Conservation (phyloP, 2,329 filamentous ascomycete species). For the Talaromyces sp. region DNA sequence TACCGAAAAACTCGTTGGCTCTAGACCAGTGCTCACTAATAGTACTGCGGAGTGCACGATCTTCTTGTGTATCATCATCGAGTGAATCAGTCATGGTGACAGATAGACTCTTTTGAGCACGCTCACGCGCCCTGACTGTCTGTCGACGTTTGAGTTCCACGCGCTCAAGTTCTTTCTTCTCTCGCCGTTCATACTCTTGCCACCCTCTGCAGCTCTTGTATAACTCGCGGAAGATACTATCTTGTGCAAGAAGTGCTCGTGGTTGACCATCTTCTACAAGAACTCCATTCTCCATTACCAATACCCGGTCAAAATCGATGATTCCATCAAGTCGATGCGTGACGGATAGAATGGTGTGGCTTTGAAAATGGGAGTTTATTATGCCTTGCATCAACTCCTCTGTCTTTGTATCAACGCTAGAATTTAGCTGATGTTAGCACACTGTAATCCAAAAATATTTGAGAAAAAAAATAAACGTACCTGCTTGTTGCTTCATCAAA, state of each 20-base stretch:
- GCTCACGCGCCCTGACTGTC: not conserved
- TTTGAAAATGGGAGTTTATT: conserved; percentile 62
- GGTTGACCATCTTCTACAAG: conserved; percentile 2
- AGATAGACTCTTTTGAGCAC: not conserved
- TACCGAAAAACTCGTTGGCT: not conserved
- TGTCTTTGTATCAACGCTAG: conserved; percentile 68
- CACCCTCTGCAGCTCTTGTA: not conserved
- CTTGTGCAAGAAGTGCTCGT: not conserved
- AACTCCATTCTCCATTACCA: conserved; percentile 48
- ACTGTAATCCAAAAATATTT: conserved; percentile 46
- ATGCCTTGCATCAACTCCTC: conserved; percentile 66
- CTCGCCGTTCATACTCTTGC: not conserved
- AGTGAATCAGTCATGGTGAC: not conserved
- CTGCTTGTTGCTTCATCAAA: conserved; percentile 65
- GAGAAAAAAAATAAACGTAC: conserved; percentile 5
- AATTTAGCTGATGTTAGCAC: conserved; percentile 72
- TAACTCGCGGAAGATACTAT: not conserved
- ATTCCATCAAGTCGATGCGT: conserved; percentile 69
- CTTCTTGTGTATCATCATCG: not conserved
- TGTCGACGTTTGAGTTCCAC: not conserved
- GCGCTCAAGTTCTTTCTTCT: not conserved
- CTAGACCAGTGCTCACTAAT: not conserved
- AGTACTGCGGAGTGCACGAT: not conserved
- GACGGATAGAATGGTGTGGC: conserved; percentile 63
- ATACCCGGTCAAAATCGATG: conserved; percentile 66